Evolutionary conservation across 257 asterid genomes (phyloP).

Genomic region (Solanum infundibuliforme): DNA sequence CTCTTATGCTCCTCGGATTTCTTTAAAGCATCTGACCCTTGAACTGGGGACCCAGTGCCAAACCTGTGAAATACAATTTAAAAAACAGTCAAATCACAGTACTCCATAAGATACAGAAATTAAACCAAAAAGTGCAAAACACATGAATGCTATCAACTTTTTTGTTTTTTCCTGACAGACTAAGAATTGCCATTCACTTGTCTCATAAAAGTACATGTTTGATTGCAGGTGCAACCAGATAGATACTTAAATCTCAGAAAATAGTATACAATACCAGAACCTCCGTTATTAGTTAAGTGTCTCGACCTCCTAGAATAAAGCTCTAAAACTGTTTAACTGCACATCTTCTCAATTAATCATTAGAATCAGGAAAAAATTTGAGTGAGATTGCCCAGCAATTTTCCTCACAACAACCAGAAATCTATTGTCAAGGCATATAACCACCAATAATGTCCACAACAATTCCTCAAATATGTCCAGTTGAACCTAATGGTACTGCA

Average conservation of each 20-base stretch:
- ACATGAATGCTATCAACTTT: neutral
- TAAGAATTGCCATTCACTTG: neutral
- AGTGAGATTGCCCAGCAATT: neutral
- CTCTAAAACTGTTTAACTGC: neutral
- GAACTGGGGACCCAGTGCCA: slow-evolving; percentile 38
- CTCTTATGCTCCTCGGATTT: slow-evolving; percentile 70
- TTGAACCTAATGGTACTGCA: neutral
- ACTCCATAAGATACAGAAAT: neutral
- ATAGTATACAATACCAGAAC: neutral
- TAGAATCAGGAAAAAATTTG: neutral
- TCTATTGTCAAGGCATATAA: neutral
- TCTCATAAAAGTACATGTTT: neutral
- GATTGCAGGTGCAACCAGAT: neutral
- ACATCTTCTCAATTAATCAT: neutral
- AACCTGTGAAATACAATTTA: slow-evolving; percentile 41
- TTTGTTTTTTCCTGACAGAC: neutral
- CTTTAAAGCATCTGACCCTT: slow-evolving; percentile 45
- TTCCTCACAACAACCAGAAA: neutral
- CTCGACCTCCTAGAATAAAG: neutral
- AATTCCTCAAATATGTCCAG: neutral
- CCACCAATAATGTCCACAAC: neutral
- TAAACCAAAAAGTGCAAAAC: neutral
- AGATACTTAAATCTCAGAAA: neutral
- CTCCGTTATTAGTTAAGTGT: neutral
- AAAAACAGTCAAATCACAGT: neutral